Evolutionary conservation across 257 asterid genomes (phyloP), one percentile per base, ranked within the genome.

Genomic region (Osmanthus fragrans): DNA sequence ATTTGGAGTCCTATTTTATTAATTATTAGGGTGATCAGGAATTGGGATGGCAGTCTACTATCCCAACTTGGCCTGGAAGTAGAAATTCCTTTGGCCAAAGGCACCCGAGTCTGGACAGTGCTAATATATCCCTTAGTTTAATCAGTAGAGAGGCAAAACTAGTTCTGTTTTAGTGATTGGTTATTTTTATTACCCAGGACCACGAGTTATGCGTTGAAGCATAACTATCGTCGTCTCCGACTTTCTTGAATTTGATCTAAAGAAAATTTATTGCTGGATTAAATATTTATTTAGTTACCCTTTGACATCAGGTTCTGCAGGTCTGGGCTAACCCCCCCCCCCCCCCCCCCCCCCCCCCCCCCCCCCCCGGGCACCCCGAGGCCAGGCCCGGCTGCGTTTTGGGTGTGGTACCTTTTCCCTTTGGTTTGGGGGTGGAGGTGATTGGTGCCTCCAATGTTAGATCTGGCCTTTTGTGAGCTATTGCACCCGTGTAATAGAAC

Each of bases 41-140:
- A 63, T 6, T 9, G 21, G 19, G 69, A 13, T 13, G 9, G 33
- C 7, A 23, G 34, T 27, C 69, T 23, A 25, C 19, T 18, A 33
- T 49, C 60, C 56, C 60, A 67, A 76, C 25, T 30, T 45, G 42
- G 70, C 70, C 58, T 18, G 79, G 64, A 42, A 51, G 68, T 75
- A 49, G 66, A 73, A 29, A 49, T 49, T 30, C 19, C 1, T 10
- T 4, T 63, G 45, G 36, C 69, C 16, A 63, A 63, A 63, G 69
- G 69, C 69, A 63, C 69, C 36, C 69, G n/a, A 11, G 36, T 63
- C 69, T 9, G 65, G 10, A 11, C 16, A 27, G 69, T 63, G 19
- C 69, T 63, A 63, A 10, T 11, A 25, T 63, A 29, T 63, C 36
- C 27, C 34, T 63, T 27, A 23, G 16, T 10, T 21, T 60, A 2